Conservation (phyloP, 192 early-diverging fungal genomes). For the Lunasporangiospora selenospora region DNA sequence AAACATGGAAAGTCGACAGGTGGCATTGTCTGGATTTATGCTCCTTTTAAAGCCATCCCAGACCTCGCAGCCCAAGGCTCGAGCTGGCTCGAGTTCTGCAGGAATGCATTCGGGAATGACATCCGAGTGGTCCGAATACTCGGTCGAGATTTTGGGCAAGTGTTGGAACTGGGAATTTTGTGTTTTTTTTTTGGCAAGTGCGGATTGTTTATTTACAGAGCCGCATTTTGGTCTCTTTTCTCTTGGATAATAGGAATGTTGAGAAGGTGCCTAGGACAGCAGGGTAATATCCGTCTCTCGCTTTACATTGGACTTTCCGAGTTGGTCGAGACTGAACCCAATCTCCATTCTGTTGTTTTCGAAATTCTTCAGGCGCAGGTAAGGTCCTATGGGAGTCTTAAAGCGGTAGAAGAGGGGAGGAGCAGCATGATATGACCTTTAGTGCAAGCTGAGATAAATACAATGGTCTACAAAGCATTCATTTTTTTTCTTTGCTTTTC, state of each 20-base stretch:
- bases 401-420: too few relatives aligned
- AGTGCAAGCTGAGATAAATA: too few relatives aligned
- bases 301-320: conserved; percentile 63
- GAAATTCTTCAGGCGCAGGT: conserved; percentile 59
- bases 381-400: too few relatives aligned
- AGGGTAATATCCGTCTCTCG: conserved; percentile 61
- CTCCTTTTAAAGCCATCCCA: conserved; percentile 51
- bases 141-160: conserved; percentile 58
- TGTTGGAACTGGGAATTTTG: background rate
- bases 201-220: background rate
- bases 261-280: conserved; percentile 74
- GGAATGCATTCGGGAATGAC: background rate
- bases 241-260: conserved; percentile 60
- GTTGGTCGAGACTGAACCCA: conserved; percentile 46
- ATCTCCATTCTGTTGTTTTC: conserved; percentile 54
- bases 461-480: conserved; percentile 10
- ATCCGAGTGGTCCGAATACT: conserved; percentile 15
- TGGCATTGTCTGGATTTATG: conserved; percentile 68
- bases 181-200: background rate
- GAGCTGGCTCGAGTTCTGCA: conserved; percentile 19
- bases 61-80: conserved; percentile 11
- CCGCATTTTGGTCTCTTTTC: conserved; percentile 8
- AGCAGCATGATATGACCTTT: too few relatives aligned
- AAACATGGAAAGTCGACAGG: conserved; percentile 59
- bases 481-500: conserved; percentile 8